Evolutionary conservation across 2,329 filamentous ascomycete genomes (phyloP).

Genomic region (Diaporthe eres): DNA sequence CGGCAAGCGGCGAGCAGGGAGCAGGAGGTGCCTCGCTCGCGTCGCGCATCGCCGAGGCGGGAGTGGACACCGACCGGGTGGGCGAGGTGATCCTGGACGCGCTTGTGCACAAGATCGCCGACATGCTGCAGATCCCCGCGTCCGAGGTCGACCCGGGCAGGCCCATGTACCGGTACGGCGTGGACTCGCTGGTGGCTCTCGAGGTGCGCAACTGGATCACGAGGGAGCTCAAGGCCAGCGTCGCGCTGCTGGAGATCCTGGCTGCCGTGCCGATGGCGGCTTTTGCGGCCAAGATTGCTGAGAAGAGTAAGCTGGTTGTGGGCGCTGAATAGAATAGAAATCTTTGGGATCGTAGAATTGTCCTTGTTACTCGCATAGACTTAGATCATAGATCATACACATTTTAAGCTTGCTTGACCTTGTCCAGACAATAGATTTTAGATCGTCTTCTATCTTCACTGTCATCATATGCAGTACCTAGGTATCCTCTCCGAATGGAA

Average conservation of each 20-base stretch:
- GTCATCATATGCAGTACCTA: too few relatives aligned
- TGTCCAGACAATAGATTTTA: background rate
- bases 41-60: conserved; percentile 33
- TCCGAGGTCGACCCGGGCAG: conserved; percentile 35
- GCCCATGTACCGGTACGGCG: conserved; percentile 38
- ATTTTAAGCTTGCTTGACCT: too few relatives aligned
- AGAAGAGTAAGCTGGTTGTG: conserved; percentile 38
- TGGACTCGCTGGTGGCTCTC: conserved; percentile 40
- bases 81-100: conserved; percentile 38
- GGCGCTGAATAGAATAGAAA: background rate
- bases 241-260: conserved; percentile 38
- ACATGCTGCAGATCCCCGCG: conserved; percentile 40
- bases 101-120: conserved; percentile 37
- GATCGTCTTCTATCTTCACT: too few relatives aligned
- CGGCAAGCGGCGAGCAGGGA: conserved; percentile 2
- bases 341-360: background rate
- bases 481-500: too few relatives aligned
- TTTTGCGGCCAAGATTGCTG: conserved; percentile 38
- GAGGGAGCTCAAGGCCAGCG: conserved; percentile 37
- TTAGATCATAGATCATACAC: conserved; percentile 14
- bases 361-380: background rate
- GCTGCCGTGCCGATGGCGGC: conserved; percentile 37
- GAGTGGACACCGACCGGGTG: conserved; percentile 5
- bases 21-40: background rate
- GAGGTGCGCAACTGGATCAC: conserved; percentile 41